Base-by-base conservation (phyloP, 805 yeast species). In the Ogataea chonburiensis region DNA sequence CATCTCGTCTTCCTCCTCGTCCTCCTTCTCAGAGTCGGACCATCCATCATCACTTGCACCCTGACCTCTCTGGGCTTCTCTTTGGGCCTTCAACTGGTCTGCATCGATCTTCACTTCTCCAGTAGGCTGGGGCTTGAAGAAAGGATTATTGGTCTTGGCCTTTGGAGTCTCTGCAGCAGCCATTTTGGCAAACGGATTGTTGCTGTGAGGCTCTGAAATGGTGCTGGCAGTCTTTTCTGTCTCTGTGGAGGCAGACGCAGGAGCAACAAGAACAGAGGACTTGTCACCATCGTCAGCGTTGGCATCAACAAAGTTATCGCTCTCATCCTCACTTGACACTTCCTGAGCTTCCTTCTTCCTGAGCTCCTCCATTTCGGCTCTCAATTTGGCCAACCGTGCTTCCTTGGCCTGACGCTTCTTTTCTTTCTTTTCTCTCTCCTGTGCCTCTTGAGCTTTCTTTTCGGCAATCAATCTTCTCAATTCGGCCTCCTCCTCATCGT, bases 11-110 rank as follows among this genome's bases (percentile, higher is more conserved):
- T 73, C 74, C 10, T 64, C 65, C 13, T 63, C 68, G 5, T 50
- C 48, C 3, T 47, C 66, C 34, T 72, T 76, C 42, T 77, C 77
- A 3, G 60, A 52, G 52, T 61, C 55, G 3, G 55, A 58, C 39
- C 50, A 45, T 63, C 72, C 73, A 38, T 64, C 78, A 34, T 63
- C 67, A 24, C 62, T 67, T 17, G 54, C 60, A 7, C 63, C 61
- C 26, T 64, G 50, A 4, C 81, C 81, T 58, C 89, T 69, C 56
- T 84, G 91, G 6, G 85, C 75, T 17, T 73, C 77, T 59, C 93
- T 69, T 58, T 83, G 89, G 2, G 80, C 81, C 38, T 78, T 81
- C 18, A 83, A 75, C 42, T 77, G 75, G 43, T 68, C 68, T 1
- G 74, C 63, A 52, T 81, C 86, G 46, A 79, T 62, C 18, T 42